A percentile compares a stretch with the other conserved stretches of the same genome.
These are phyloP conservation scores for Pilobolus umbonatus DNA, from an alignment of 192 early-diverging fungal genomes.

Conservation along the genomic window DNA sequence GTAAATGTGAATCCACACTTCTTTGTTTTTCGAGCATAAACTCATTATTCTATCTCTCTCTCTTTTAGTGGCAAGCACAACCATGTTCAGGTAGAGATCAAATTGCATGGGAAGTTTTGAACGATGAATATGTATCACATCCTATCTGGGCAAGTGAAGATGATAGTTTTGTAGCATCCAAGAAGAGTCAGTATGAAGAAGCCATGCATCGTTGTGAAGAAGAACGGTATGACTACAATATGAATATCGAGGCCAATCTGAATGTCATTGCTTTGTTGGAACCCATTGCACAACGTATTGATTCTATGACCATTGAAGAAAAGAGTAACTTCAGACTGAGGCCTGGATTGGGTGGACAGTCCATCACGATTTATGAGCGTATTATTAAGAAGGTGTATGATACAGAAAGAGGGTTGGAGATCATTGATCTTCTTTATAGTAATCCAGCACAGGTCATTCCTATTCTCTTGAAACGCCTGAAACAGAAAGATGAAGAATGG, in stretches of 20 bases:
- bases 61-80: constrained; percentile 41
- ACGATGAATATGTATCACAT: constrained; percentile 93
- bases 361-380: constrained; percentile 83
- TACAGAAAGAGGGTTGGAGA: constrained; percentile 75
- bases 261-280: constrained; percentile 86
- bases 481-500: constrained; percentile 99
- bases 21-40: not conserved
- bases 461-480: constrained; percentile 87
- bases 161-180: constrained; percentile 81
- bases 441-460: constrained; percentile 91
- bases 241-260: constrained; percentile 93
- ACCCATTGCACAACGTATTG: constrained; percentile 82
- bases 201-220: constrained; percentile 95
- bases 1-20: constrained; percentile 36
- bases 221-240: constrained; percentile 93
- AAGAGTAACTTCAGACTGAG: constrained; percentile 64
- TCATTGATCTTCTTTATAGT: constrained; percentile 88
- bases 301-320: constrained; percentile 76
- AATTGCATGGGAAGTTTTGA: constrained; percentile 89
- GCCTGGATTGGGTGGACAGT: constrained; percentile 75
- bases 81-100: constrained; percentile 92
- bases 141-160: constrained; percentile 92
- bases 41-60: not conserved
- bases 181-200: constrained; percentile 91
- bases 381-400: constrained; percentile 98